phyloP scores from a whole-genome alignment of 2,329 filamentous ascomycete species.

The Diaporthe longicolla region DNA sequence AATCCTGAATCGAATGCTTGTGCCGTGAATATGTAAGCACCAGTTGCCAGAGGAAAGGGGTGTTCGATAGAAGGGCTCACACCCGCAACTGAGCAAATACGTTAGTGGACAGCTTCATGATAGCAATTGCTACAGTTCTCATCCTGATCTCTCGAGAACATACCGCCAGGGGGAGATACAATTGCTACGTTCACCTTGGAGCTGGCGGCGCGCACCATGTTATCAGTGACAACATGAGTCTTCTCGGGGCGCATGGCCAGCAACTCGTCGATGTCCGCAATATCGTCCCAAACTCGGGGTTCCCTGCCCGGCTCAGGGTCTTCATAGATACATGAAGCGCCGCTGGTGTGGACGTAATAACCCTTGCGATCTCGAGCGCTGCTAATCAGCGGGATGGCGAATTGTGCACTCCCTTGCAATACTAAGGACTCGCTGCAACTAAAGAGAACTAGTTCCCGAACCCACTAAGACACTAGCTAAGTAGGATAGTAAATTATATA shows the following conservation, averaged over 20 bases:
- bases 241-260: conserved; percentile 22
- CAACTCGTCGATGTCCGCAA: conserved; percentile 42
- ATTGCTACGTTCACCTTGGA: conserved; percentile 42
- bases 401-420: no score
- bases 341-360: conserved; percentile 44
- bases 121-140: no score
- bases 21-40: conserved; percentile 14
- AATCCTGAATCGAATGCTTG: conserved; percentile 40
- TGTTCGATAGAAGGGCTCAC: conserved; percentile 33
- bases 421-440: no score
- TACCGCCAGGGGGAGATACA: conserved; percentile 32
- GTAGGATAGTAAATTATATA: no score
- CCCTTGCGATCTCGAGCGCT: conserved; percentile 27
- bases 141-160: neutral
- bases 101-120: neutral
- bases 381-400: no score
- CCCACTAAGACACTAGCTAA: no score
- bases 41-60: conserved; percentile 34
- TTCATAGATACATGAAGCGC: conserved; percentile 30
- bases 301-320: conserved; percentile 20
- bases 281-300: conserved; percentile 42
- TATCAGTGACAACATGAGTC: conserved; percentile 42
- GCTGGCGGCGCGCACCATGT: conserved; percentile 6
- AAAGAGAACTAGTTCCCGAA: no score
- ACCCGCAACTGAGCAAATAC: neutral